Evolutionary conservation across 257 asterid genomes (phyloP).

Genomic region (Nicotiana tomentosiformis): DNA sequence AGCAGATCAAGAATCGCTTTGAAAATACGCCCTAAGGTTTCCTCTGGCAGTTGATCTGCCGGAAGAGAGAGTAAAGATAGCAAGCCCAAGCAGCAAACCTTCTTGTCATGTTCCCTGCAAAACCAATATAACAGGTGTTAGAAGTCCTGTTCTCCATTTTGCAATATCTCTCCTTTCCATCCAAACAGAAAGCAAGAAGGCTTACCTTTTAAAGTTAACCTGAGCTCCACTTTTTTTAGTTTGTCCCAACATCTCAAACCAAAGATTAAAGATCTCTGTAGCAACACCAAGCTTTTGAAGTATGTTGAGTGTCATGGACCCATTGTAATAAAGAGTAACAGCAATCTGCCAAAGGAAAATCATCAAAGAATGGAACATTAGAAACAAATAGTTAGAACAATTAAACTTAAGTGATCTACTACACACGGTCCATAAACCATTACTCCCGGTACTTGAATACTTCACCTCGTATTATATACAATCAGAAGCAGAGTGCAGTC

Average conservation of each 20-base stretch:
- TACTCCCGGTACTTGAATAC: too few relatives aligned
- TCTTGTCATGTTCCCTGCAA: slow-evolving; percentile 93
- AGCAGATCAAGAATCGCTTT: not conserved
- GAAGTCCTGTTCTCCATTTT: too few relatives aligned
- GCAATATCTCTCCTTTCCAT: not conserved
- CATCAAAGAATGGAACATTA: slow-evolving; percentile 6
- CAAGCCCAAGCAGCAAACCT: slow-evolving; percentile 93
- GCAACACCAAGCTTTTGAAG: slow-evolving; percentile 88
- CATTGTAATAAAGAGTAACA: slow-evolving; percentile 87
- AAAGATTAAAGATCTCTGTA: slow-evolving; percentile 80
- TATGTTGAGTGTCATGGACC: slow-evolving; percentile 60
- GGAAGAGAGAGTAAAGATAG: slow-evolving; percentile 92
- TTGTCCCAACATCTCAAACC: slow-evolving; percentile 95
- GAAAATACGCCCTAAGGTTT: not conserved
- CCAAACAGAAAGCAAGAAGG: not conserved
- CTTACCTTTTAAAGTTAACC: slow-evolving; percentile 74
- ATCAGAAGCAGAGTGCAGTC: too few relatives aligned
- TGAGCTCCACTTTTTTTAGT: slow-evolving; percentile 74
- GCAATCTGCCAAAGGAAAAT: slow-evolving; percentile 54
- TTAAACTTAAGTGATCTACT: too few relatives aligned
- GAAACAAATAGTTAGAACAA: not conserved
- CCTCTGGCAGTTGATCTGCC: slow-evolving; percentile 22
- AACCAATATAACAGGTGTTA: slow-evolving; percentile 4
- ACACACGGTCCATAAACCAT: too few relatives aligned
- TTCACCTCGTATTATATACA: too few relatives aligned